A percentile compares a stretch with the other conserved stretches of the same genome.
Conservation (phyloP, 495 filamentous ascomycete species). For the Neurospora africana region DNA sequence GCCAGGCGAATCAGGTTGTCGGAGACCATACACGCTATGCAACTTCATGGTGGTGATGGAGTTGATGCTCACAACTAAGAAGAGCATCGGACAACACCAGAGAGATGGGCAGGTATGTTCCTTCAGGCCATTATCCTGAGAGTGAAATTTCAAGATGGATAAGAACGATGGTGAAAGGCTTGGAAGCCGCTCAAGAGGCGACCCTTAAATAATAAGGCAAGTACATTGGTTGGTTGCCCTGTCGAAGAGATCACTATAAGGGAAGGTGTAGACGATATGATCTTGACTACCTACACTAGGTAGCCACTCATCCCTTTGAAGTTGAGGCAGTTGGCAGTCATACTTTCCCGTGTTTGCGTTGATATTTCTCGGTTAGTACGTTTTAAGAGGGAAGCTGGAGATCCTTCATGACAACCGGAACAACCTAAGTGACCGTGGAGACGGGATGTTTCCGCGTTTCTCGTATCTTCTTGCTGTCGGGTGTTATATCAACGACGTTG, state of each 20-base stretch:
- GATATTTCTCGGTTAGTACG: neutral
- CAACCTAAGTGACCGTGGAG: neutral
- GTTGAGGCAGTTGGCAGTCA: neutral
- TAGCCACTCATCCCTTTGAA: neutral
- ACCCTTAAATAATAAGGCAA: neutral
- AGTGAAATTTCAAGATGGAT: neutral
- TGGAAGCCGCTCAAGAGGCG: neutral
- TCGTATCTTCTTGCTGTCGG: neutral
- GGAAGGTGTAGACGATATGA: neutral
- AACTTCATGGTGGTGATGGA: neutral
- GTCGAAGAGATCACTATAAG: neutral
- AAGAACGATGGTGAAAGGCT: neutral
- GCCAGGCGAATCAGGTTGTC: neutral
- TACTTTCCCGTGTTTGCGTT: neutral
- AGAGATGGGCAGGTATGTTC: neutral
- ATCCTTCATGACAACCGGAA: neutral
- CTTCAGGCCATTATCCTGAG: neutral
- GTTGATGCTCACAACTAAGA: neutral
- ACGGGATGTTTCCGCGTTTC: neutral
- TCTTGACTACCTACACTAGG: neutral
- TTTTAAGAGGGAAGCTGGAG: neutral
- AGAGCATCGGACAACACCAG: neutral
- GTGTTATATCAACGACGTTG: neutral
- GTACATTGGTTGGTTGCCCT: neutral
- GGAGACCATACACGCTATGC: neutral